Evolutionary conservation across 768 basidiomycete species (phyloP).

Genomic region (Cyathus striatus): DNA sequence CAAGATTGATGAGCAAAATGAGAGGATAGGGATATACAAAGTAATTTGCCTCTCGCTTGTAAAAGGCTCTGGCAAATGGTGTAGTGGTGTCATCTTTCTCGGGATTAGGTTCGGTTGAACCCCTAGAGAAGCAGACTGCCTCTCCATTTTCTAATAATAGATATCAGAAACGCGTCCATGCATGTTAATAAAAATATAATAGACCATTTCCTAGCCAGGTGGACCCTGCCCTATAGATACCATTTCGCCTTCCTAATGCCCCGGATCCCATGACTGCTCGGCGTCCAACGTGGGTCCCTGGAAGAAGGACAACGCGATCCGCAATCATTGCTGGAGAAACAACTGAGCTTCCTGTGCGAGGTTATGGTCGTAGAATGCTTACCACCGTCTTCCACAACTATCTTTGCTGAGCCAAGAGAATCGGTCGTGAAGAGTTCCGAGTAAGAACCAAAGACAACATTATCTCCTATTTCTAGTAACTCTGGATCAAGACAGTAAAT

Average conservation of each 20-base stretch:
- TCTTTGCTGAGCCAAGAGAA: conserved; percentile 30
- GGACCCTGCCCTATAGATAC: conserved; percentile 35
- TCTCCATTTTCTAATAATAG: conserved; percentile 28
- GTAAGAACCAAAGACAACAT: conserved; percentile 43
- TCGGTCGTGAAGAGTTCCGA: conserved; percentile 41
- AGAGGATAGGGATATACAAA: conserved; percentile 34
- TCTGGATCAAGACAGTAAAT: conserved; percentile 43
- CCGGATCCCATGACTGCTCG: conserved; percentile 43
- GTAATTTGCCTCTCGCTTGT: conserved; percentile 31
- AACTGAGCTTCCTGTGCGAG: no score
- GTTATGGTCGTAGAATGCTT: no score
- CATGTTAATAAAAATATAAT: conserved; percentile 3
- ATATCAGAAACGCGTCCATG: no score
- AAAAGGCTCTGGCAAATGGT: conserved; percentile 39
- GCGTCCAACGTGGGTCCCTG: conserved; percentile 31
- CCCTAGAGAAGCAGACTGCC: conserved; percentile 28
- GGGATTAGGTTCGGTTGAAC: conserved; percentile 17
- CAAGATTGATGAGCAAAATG: conserved; percentile 29
- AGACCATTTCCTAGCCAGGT: conserved; percentile 43
- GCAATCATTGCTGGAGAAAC: conserved; percentile 36
- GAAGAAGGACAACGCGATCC: conserved; percentile 43
- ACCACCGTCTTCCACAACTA: conserved; percentile 37
- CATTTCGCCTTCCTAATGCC: conserved; percentile 36
- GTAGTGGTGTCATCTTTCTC: conserved; percentile 24
- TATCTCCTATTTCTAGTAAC: conserved; percentile 41